Evolutionary conservation across 2,329 filamentous ascomycete species (phyloP), one percentile per base, ranked within the genome.

Genomic region (Curvularia sp.): DNA sequence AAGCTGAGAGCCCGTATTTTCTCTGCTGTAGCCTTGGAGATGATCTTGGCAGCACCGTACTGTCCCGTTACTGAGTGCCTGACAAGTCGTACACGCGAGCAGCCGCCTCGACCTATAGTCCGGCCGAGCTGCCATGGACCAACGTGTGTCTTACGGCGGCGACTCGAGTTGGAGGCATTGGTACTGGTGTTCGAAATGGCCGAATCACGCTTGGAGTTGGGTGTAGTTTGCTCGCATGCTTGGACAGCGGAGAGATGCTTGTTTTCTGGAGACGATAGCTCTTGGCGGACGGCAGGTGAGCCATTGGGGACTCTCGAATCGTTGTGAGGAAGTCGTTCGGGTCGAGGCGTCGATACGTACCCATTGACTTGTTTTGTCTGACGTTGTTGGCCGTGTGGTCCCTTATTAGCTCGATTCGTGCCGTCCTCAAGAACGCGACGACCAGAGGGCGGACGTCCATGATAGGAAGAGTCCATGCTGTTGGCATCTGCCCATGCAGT

Each of bases 101-200:
- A 96, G 1, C 93, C 93, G 3, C 95, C 95, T 68, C 92, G 91
- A 0, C 95, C 95, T 28, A 99, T 83, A 0, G 91, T 96, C 75
- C 87, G 92, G 6, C 95, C 95, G 3, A 99, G 81, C 65, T 94
- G 88, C 95, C 95, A 99, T 65, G 94, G 94, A 0, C 95, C 95
- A 69, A 99, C 91, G 69, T 92, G 89, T 10, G 89, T 91, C 78
- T 88, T 88, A 46, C 84, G 79, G 62, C 84, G 83, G 5, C 83
- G 80, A 53, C 70, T 74, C 53, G 81, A 83, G 28, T 72, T 74
- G 3, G 81, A 84, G 4, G 82, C 53, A 49, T 82, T 79, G 2
- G 84, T 84, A 5, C 85, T 88, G 0, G 81, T 77, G 2, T 83
- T 85, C 0, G 86, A 87, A 38, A 86, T 79, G 5, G 82, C 79